phyloP scores from a whole-genome alignment of 2,329 filamentous ascomycete species.

The Alternaria arbusti region DNA sequence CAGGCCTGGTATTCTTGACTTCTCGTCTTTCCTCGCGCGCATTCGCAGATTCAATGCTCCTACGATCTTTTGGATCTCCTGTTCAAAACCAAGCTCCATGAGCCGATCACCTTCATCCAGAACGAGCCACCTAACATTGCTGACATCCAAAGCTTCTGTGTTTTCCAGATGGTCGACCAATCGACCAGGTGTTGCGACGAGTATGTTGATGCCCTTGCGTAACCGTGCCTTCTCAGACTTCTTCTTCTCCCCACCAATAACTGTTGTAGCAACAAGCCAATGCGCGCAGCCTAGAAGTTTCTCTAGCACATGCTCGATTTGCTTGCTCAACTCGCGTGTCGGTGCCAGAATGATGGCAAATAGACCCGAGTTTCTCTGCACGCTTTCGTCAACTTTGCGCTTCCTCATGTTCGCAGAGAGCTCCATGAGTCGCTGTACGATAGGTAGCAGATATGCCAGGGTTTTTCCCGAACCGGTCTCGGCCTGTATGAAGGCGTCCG shows the following conservation, averaged over 20 bases:
- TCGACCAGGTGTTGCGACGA: conserved; percentile 92
- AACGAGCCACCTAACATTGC: conserved; percentile 89
- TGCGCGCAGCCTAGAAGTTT: conserved; percentile 86
- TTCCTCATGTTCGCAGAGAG: conserved; percentile 64
- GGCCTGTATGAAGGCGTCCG: conserved; percentile 94
- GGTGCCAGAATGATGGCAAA: conserved; percentile 95
- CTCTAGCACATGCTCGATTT: conserved; percentile 87
- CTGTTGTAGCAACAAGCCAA: conserved; percentile 92
- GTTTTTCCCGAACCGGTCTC: conserved; percentile 98
- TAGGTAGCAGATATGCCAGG: conserved; percentile 89
- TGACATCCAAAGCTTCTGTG: conserved; percentile 86
- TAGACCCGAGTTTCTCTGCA: conserved; percentile 84
- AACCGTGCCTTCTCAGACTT: conserved; percentile 90
- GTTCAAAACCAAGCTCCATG: conserved; percentile 97
- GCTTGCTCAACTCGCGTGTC: conserved; percentile 91
- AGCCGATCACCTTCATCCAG: conserved; percentile 96
- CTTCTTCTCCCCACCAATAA: conserved; percentile 74
- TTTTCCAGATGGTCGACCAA: conserved; percentile 91
- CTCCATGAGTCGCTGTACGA: conserved; percentile 85
- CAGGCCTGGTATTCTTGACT: conserved; percentile 67
- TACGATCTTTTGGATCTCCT: conserved; percentile 89
- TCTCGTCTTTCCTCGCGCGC: conserved; percentile 65
- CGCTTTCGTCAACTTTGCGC: conserved; percentile 51
- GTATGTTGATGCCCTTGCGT: conserved; percentile 91
- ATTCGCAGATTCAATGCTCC: conserved; percentile 73